Percentiles rank a stretch among this genome's conserved stretches.
Evolutionary conservation across 345 rosid genomes (phyloP).

Genomic region (Eucalyptus decipiens): DNA sequence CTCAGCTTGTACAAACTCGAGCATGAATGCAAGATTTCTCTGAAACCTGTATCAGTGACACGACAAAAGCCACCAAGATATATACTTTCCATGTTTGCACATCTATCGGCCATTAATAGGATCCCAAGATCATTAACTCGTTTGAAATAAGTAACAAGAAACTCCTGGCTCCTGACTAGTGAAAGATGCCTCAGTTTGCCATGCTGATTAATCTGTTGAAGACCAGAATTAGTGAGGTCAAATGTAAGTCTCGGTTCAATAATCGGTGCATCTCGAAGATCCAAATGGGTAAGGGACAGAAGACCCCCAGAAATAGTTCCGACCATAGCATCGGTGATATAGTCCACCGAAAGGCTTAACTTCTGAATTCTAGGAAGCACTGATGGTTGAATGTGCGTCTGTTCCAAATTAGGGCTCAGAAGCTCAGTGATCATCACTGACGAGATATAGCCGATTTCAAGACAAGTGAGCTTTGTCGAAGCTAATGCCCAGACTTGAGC

Average conservation of each 20-base stretch:
- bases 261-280: constrained; percentile 77
- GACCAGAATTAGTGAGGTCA: constrained; percentile 82
- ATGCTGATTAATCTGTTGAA: constrained; percentile 65
- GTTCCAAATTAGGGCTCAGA: constrained; percentile 32
- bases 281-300: constrained; percentile 54
- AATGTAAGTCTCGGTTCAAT: constrained; percentile 50
- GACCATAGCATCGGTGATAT: constrained; percentile 61
- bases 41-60: constrained; percentile 84
- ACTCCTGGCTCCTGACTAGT: constrained; percentile 77
- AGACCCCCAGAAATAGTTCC: constrained; percentile 65
- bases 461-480: constrained; percentile 66
- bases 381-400: constrained; percentile 12
- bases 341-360: constrained; percentile 70
- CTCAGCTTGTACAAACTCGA: constrained; percentile 59
- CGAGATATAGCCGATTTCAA: constrained; percentile 76
- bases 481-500: constrained; percentile 59
- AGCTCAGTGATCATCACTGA: constrained; percentile 73
- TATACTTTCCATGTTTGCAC: constrained; percentile 73
- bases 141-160: constrained; percentile 47
- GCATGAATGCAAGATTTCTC: constrained; percentile 80
- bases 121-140: constrained; percentile 89
- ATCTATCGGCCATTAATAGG: constrained; percentile 83
- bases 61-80: constrained; percentile 86
- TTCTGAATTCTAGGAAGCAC: constrained; percentile 57
- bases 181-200: constrained; percentile 80